Evolutionary conservation across 257 asterid genomes (phyloP).

Genomic region (Echium plantagineum): DNA sequence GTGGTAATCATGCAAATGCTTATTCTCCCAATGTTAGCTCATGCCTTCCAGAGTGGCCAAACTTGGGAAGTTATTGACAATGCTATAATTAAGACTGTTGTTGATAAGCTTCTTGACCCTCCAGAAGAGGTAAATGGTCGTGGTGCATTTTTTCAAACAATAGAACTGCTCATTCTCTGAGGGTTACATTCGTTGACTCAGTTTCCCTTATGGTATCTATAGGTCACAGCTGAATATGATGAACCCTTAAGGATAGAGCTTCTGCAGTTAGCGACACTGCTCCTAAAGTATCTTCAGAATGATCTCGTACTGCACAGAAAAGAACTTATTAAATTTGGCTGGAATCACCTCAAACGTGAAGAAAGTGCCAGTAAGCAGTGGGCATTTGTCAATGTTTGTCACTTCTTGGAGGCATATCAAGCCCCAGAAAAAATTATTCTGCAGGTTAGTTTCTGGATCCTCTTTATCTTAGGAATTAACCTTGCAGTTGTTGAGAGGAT

Average conservation of each 20-base stretch:
- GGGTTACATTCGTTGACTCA: not conserved
- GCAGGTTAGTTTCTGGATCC: slow-evolving; percentile 45
- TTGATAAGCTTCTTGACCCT: slow-evolving; percentile 96
- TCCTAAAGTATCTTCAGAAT: slow-evolving; percentile 92
- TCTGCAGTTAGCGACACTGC: slow-evolving; percentile 96
- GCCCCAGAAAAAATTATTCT: slow-evolving; percentile 98
- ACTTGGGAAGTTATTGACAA: slow-evolving; percentile 99
- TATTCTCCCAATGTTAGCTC: slow-evolving; percentile 95
- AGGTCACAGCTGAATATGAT: slow-evolving; percentile 91
- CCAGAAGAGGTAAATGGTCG: slow-evolving; percentile 95
- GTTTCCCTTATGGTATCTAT: slow-evolving; percentile 9
- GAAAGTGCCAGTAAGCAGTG: slow-evolving; percentile 99
- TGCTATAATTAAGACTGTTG: slow-evolving; percentile 75
- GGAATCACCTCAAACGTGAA: slow-evolving; percentile 99
- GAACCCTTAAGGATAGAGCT: slow-evolving; percentile 99
- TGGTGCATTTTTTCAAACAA: too few relatives aligned
- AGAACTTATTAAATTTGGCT: slow-evolving; percentile 95
- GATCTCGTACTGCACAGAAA: slow-evolving; percentile 96
- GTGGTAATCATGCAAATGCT: slow-evolving; percentile 99
- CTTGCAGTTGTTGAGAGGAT: not conserved
- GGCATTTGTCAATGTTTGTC: slow-evolving; percentile 99
- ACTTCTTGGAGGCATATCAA: slow-evolving; percentile 98
- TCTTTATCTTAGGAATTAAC: not conserved
- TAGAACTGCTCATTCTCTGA: too few relatives aligned
- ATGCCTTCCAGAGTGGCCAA: slow-evolving; percentile 89